Conservation (phyloP, 495 filamentous ascomycete genomes). For the Aspergillus bertholletiae region DNA sequence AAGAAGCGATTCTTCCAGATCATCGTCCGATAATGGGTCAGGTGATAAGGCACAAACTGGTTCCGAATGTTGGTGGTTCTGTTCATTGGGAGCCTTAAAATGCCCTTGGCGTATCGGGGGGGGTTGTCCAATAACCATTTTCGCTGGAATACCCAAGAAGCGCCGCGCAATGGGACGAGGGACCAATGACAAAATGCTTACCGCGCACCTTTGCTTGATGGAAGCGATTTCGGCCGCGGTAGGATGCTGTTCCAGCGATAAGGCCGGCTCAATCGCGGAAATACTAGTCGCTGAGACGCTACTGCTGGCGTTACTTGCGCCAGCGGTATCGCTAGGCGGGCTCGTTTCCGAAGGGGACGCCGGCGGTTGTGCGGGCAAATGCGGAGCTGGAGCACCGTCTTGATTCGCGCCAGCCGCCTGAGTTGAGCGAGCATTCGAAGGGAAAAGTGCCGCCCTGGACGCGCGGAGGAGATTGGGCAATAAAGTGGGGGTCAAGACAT, state of each 20-base stretch:
- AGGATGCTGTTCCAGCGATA: conserved; percentile 15
- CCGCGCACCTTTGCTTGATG: conserved; percentile 56
- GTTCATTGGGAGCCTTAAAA: background rate
- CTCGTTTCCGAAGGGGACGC: conserved; percentile 13
- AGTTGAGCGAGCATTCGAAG: conserved; percentile 60
- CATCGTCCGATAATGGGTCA: background rate
- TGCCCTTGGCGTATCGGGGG: conserved; percentile 2
- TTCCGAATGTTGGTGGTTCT: background rate
- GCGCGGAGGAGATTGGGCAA: conserved; percentile 71
- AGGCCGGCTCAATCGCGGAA: conserved; percentile 9
- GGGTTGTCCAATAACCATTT: conserved; percentile 7
- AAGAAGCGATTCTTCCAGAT: conserved; percentile 28
- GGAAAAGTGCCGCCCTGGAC: conserved; percentile 72
- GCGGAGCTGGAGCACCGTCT: conserved; percentile 24
- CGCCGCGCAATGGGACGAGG: conserved; percentile 37
- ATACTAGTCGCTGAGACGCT: conserved; percentile 10
- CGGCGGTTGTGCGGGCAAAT: conserved; percentile 26
- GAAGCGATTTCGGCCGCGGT: conserved; percentile 39
- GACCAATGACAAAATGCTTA: conserved; percentile 44
- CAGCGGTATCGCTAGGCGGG: conserved; percentile 14
- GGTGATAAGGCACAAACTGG: conserved; percentile 2
- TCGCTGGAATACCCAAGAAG: conserved; percentile 31
- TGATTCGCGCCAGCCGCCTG: conserved; percentile 19
- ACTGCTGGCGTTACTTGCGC: conserved; percentile 22
- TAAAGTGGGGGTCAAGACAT: conserved; percentile 62